Evolutionary conservation across 805 yeast species (phyloP).

Genomic region (Citeromyces matritensis): DNA sequence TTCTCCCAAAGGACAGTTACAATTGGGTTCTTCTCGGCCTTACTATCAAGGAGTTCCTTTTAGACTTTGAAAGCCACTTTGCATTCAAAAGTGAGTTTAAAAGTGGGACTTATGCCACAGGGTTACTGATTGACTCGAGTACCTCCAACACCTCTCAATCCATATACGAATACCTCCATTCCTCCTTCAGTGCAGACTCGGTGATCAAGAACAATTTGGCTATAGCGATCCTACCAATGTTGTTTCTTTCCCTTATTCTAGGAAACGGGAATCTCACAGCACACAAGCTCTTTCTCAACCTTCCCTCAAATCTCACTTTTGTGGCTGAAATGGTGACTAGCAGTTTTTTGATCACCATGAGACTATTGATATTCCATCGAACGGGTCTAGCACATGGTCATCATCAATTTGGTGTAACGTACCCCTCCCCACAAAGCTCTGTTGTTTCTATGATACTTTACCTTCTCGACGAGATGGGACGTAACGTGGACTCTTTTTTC

Average conservation of each 20-base stretch:
- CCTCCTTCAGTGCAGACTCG: slow-evolving; percentile 8
- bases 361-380: slow-evolving; percentile 19
- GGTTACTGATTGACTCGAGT: slow-evolving; percentile 3
- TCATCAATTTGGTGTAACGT: too few relatives aligned
- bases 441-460: slow-evolving; percentile 13
- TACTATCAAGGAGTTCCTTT: slow-evolving; percentile 29
- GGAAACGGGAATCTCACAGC: slow-evolving; percentile 12
- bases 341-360: slow-evolving; percentile 26
- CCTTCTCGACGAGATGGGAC: slow-evolving; percentile 12
- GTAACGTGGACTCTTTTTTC: slow-evolving; percentile 3
- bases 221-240: slow-evolving; percentile 30
- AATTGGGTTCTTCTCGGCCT: slow-evolving; percentile 29
- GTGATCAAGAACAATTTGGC: slow-evolving; percentile 37
- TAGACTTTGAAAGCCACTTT: slow-evolving; percentile 1
- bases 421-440: too few relatives aligned
- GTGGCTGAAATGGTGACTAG: slow-evolving; percentile 24
- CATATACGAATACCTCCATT: slow-evolving; percentile 5
- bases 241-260: slow-evolving; percentile 18
- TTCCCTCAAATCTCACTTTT: slow-evolving; percentile 17
- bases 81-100: too few relatives aligned
- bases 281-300: slow-evolving; percentile 12
- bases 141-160: slow-evolving; percentile 6
- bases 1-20: slow-evolving; percentile 19
- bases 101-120: slow-evolving; percentile 7
- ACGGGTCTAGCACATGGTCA: too few relatives aligned